phyloP scores from a whole-genome alignment of 1,139 yeast species.

The Yamadazyma mexicana region DNA sequence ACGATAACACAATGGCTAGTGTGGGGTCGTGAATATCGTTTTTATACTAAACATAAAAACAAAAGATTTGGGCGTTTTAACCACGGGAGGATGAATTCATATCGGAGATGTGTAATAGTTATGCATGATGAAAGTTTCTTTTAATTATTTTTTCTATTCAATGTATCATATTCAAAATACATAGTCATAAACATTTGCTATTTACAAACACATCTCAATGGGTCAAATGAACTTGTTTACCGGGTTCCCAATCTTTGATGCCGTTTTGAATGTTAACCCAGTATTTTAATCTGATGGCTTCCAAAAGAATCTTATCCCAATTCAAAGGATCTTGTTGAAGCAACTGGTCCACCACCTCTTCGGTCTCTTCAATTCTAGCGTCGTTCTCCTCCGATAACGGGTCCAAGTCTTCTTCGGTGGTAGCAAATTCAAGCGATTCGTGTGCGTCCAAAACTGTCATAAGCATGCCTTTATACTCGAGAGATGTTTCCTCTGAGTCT shows the following conservation, averaged over 20 bases:
- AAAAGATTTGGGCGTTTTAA: too few species aligned
- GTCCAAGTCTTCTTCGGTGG: slow-evolving; percentile 55
- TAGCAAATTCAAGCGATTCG: slow-evolving; percentile 69
- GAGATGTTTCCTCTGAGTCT: slow-evolving; percentile 27
- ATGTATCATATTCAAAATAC: slow-evolving; percentile 4
- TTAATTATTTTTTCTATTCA: not conserved
- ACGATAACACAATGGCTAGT: slow-evolving; percentile 50
- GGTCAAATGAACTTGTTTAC: slow-evolving; percentile 62
- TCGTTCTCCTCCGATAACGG: slow-evolving; percentile 56
- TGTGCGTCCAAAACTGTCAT: slow-evolving; percentile 81
- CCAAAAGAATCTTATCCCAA: slow-evolving; percentile 59
- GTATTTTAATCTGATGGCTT: slow-evolving; percentile 74
- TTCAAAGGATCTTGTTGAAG: slow-evolving; percentile 37
- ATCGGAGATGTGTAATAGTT: slow-evolving; percentile 1
- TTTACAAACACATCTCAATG: slow-evolving; percentile 33
- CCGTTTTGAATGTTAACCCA: slow-evolving; percentile 80
- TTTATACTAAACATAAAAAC: too few species aligned
- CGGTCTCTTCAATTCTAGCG: slow-evolving; percentile 45
- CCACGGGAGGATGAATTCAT: not conserved
- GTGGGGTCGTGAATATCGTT: slow-evolving; percentile 27
- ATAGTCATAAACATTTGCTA: slow-evolving; percentile 2
- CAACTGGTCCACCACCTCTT: slow-evolving; percentile 28
- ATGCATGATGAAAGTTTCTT: slow-evolving; percentile 1
- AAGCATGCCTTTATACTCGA: slow-evolving; percentile 56
- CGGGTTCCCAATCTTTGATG: slow-evolving; percentile 76